Percentiles rank a stretch among this genome's conserved stretches.
Evolutionary conservation across 495 filamentous ascomycete species (phyloP).

Genomic region (Glonium stellatum): DNA sequence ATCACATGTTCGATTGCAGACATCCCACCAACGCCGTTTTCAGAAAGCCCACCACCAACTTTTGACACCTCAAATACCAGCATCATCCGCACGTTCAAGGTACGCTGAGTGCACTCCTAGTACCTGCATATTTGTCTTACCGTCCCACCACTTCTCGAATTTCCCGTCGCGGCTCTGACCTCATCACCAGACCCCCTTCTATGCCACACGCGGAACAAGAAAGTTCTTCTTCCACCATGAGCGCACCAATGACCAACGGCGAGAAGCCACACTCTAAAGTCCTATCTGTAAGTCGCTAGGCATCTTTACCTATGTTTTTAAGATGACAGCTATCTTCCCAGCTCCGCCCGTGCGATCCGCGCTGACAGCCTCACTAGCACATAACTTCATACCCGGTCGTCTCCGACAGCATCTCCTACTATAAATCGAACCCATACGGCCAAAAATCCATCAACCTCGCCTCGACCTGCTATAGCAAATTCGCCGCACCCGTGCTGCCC

Average conservation of each 20-base stretch:
- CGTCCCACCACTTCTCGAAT: not conserved
- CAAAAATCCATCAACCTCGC: constrained; percentile 69
- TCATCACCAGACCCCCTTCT: constrained; percentile 3
- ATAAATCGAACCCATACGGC: constrained; percentile 74
- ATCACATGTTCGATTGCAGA: not conserved
- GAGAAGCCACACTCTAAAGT: constrained; percentile 59
- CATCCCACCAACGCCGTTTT: not conserved
- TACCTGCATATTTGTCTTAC: not conserved
- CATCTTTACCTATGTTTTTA: not conserved
- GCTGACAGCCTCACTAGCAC: constrained; percentile 49
- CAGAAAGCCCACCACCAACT: not conserved
- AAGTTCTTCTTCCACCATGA: constrained; percentile 22
- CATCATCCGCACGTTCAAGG: not conserved
- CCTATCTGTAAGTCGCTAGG: constrained; percentile 50
- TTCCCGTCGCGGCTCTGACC: not conserved
- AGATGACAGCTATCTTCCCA: not conserved
- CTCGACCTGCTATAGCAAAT: constrained; percentile 56
- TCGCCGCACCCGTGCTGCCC: constrained; percentile 67
- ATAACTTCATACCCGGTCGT: constrained; percentile 79
- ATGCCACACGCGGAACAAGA: constrained; percentile 41
- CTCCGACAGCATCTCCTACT: constrained; percentile 65
- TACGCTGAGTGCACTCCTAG: not conserved
- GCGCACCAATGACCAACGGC: constrained; percentile 52
- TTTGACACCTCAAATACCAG: not conserved
- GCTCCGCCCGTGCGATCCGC: constrained; percentile 2